Evolutionary conservation across 768 basidiomycete genomes (phyloP).

Genomic region (Amanita thiersii): DNA sequence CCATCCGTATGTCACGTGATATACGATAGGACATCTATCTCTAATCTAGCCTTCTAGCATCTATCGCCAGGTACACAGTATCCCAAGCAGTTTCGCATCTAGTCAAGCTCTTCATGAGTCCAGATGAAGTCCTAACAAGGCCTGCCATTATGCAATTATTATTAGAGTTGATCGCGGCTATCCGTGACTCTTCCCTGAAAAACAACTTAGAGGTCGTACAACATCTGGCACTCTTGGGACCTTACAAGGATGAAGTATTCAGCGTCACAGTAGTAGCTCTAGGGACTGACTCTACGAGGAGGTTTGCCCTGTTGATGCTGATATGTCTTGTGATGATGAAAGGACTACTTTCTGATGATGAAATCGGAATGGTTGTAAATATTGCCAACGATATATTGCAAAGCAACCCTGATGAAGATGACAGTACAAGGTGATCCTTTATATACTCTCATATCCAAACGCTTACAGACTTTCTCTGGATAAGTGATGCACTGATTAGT

Average conservation of each 20-base stretch:
- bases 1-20: constrained; percentile 46
- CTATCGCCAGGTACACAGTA: constrained; percentile 59
- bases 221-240: constrained; percentile 30
- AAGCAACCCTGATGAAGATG: constrained; percentile 38
- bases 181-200: constrained; percentile 31
- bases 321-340: constrained; percentile 59
- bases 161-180: constrained; percentile 52
- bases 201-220: constrained; percentile 14
- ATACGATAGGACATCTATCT: background rate
- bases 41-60: constrained; percentile 34
- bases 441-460: background rate
- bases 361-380: constrained; percentile 74
- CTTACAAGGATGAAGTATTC: constrained; percentile 73
- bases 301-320: constrained; percentile 58
- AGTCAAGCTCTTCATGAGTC: constrained; percentile 65
- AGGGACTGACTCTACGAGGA: constrained; percentile 39
- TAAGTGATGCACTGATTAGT: constrained; percentile 51
- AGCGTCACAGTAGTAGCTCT: constrained; percentile 55
- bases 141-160: constrained; percentile 60
- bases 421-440: constrained; percentile 42
- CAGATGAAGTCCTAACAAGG: constrained; percentile 60
- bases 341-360: constrained; percentile 56
- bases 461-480: constrained; percentile 4
- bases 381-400: constrained; percentile 65
- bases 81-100: constrained; percentile 68